These are phyloP conservation scores for Sporothrix schenckii DNA, from an alignment of 2,329 filamentous ascomycete species.

Conservation along the genomic window DNA sequence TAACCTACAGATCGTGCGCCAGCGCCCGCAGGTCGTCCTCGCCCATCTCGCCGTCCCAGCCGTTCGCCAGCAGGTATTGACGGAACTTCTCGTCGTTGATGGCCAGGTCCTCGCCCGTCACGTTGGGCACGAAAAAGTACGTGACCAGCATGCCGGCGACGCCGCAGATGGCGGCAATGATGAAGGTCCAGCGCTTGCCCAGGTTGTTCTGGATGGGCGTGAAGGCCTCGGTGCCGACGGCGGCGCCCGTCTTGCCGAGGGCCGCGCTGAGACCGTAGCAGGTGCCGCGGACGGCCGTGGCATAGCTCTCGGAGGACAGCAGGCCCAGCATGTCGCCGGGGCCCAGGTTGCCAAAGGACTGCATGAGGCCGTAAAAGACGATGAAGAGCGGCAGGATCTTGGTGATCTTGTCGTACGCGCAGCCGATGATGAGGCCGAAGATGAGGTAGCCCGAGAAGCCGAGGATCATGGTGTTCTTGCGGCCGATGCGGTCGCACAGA, in stretches of 20 bases:
- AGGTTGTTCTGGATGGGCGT: constrained; percentile 35
- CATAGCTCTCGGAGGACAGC: constrained; percentile 54
- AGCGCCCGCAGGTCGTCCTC: constrained; percentile 32
- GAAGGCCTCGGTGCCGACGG: constrained; percentile 48
- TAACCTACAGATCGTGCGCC: constrained; percentile 1
- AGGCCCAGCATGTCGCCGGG: constrained; percentile 54
- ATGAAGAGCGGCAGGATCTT: constrained; percentile 55
- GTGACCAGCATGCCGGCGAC: constrained; percentile 35
- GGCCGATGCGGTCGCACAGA: constrained; percentile 37
- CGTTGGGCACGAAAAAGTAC: constrained; percentile 32
- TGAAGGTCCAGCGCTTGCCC: constrained; percentile 35
- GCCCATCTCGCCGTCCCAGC: constrained; percentile 36
- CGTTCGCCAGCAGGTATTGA: constrained; percentile 30
- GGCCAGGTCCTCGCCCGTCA: constrained; percentile 31
- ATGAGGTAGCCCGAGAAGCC: constrained; percentile 37
- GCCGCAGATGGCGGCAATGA: constrained; percentile 34
- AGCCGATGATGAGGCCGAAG: constrained; percentile 38
- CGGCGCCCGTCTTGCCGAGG: constrained; percentile 55
- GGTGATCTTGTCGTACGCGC: constrained; percentile 48
- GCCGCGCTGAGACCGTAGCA: constrained; percentile 56
- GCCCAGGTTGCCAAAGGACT: constrained; percentile 52
- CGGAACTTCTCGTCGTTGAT: constrained; percentile 34
- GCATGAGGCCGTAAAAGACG: constrained; percentile 56
- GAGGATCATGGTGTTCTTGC: constrained; percentile 39
- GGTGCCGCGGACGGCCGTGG: constrained; percentile 54